Conservation (phyloP, 2,329 filamentous ascomycete genomes). For the Trichophyton mentagrophytes region DNA sequence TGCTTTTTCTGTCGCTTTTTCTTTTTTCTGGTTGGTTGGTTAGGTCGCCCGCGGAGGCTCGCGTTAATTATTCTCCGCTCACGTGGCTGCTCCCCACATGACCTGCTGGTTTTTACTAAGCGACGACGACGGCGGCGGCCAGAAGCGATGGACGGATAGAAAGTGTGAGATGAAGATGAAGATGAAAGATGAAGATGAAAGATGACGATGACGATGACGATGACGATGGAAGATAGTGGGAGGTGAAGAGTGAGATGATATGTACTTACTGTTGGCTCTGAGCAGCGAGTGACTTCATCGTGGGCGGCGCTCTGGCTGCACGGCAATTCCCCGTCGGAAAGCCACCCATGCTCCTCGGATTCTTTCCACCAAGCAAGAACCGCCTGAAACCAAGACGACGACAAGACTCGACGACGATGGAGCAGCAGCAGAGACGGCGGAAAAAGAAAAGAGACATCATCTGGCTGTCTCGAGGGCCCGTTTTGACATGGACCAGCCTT, state of each 20-base stretch:
- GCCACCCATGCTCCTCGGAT: background rate
- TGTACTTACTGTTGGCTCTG: too few relatives aligned
- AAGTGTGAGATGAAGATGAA: background rate
- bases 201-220: too few relatives aligned
- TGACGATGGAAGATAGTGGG: too few relatives aligned
- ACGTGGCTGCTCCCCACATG: background rate
- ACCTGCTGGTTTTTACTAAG: background rate
- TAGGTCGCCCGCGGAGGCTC: background rate
- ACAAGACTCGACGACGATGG: background rate
- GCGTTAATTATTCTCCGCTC: constrained; percentile 5
- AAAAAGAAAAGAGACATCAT: constrained; percentile 2
- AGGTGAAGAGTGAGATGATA: too few relatives aligned
- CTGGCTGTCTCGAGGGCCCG: background rate
- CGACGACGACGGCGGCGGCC: background rate
- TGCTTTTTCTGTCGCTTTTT: too few relatives aligned
- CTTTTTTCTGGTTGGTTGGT: background rate
- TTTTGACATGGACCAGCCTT: background rate
- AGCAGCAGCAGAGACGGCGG: too few relatives aligned
- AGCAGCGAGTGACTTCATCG: too few relatives aligned
- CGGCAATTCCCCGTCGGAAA: background rate
- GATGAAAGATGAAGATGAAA: too few relatives aligned
- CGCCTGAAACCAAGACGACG: background rate
- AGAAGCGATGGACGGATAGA: background rate
- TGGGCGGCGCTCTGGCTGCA: background rate
- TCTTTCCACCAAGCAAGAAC: background rate